A percentile compares a stretch with the other conserved stretches of the same genome.
These are phyloP conservation scores for Paecilomyces variotii DNA, from an alignment of 2,329 filamentous ascomycete genomes.

Conservation along the genomic window DNA sequence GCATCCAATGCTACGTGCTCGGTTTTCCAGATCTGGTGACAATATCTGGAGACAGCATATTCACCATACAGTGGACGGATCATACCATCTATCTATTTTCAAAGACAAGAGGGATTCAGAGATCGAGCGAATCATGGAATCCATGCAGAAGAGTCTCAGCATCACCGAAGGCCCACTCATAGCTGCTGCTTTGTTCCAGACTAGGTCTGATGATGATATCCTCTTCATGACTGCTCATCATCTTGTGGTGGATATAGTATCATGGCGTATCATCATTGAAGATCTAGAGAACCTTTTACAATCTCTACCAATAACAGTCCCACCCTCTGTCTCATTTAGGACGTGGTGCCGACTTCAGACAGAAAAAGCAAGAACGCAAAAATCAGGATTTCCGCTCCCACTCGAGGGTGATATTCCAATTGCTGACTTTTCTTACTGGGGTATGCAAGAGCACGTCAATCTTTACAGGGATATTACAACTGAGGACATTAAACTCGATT, in stretches of 20 bases:
- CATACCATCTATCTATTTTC: conserved; percentile 2
- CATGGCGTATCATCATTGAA: conserved; percentile 15
- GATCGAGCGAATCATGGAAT: conserved; percentile 3
- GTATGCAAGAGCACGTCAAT: conserved; percentile 3
- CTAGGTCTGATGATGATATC: neutral
- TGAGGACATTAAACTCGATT: conserved; percentile 6
- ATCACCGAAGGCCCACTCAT: conserved; percentile 5
- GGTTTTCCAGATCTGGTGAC: conserved; percentile 9
- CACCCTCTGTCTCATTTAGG: conserved; percentile 4
- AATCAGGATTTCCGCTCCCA: neutral
- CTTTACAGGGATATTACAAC: conserved; percentile 1
- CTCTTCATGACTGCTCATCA: conserved; percentile 14
- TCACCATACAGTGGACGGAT: neutral
- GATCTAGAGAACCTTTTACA: conserved; percentile 11
- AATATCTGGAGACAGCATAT: conserved; percentile 12
- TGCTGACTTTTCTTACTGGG: conserved; percentile 50
- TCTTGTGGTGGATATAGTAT: conserved; percentile 15
- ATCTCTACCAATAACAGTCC: neutral
- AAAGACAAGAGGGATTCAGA: conserved; percentile 3
- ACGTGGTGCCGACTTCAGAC: conserved; percentile 8
- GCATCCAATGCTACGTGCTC: conserved; percentile 17
- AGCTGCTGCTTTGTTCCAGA: conserved; percentile 2
- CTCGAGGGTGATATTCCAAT: neutral
- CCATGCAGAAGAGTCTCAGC: conserved; percentile 4
- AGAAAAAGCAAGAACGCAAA: conserved; percentile 3